phyloP scores from a whole-genome alignment of 2,329 filamentous ascomycete genomes.

The Dactylella cylindrospora region DNA sequence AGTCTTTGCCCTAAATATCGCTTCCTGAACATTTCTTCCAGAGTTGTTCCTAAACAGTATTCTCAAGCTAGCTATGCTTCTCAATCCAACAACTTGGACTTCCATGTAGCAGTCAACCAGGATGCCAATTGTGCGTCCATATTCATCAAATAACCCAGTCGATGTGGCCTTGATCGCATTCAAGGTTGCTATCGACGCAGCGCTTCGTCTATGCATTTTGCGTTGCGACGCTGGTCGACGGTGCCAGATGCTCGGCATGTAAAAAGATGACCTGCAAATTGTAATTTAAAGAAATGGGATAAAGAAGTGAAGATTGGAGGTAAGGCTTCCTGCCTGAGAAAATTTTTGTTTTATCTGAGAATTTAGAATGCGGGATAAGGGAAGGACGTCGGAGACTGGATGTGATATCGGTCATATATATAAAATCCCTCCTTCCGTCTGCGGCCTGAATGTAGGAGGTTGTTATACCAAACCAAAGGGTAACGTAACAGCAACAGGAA shows the following conservation, averaged over 20 bases:
- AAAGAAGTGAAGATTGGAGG: not conserved
- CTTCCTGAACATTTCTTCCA: constrained; percentile 10
- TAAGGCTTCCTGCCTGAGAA: constrained; percentile 26
- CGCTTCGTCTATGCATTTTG: constrained; percentile 33
- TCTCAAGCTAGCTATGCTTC: constrained; percentile 28
- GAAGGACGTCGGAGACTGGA: too few relatives aligned
- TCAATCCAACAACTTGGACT: constrained; percentile 25
- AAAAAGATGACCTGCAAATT: constrained; percentile 33
- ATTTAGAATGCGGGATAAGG: constrained; percentile 42
- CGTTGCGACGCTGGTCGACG: constrained; percentile 42
- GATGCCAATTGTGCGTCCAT: constrained; percentile 23
- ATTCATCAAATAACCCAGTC: constrained; percentile 43
- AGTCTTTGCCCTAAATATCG: constrained; percentile 31
- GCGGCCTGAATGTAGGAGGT: too few relatives aligned
- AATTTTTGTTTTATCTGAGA: constrained; percentile 40
- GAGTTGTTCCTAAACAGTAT: constrained; percentile 38
- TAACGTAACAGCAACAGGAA: too few relatives aligned
- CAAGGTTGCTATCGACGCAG: constrained; percentile 12
- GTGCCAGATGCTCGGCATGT: constrained; percentile 42
- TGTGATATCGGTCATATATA: too few relatives aligned
- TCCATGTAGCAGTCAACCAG: constrained; percentile 35
- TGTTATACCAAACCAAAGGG: too few relatives aligned
- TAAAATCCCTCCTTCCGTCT: too few relatives aligned
- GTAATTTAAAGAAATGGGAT: constrained; percentile 4
- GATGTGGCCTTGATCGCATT: not conserved